Base-by-base conservation (phyloP, 306 rosid species). In the Cucumis cinereus region DNA sequence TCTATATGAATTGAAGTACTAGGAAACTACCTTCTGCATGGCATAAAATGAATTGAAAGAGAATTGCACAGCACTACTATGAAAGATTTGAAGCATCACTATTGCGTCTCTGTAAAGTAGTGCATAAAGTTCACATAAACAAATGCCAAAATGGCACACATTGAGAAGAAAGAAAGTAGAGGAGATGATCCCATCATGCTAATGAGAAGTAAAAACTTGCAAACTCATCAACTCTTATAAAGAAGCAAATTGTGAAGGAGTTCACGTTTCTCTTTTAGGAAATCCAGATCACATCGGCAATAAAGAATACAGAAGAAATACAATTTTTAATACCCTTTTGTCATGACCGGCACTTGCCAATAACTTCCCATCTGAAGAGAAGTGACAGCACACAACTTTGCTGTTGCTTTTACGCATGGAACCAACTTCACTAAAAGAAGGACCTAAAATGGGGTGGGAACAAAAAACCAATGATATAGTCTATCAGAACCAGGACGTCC, bases 301-400 rank as follows among this genome's bases (percentile, higher is more conserved):
- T 67, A 75, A 57, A 79, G 66, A 77, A 55, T 28, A 30, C 23
- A 10, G 43, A 53, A 74, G 66, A 74, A 19, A 36, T 74, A 35
- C 77, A 74, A 74, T 54, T 47, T 49, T 41, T 33, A 47, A 77
- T 89, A 93, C 98, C 98, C 90, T 93, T 84, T 91, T 91, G 90
- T 93, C 98, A 84, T 93, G 98, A 63, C 98, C 98, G 68, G 96
- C 96, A 86, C 98, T 91, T 66, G 98, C 98, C 77, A 93, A 84
- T 74, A 93, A 61, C 79, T 93, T 93, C 67, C 98, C 98, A 87
- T 93, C 98, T 52, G 98, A 89, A 71, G 98, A 93, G 86, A 93
- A 93, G 85, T 93, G 96, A 74, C 98, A 93, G 85, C 93, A 91
- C 71, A 84, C 90, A 84, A 93, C 97, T 88, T 93, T 89, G 82